Percentiles rank a stretch among this genome's conserved stretches.
These are phyloP conservation scores for Wickerhamiella azymoides DNA, from an alignment of 805 yeast species.

Conservation along the genomic window DNA sequence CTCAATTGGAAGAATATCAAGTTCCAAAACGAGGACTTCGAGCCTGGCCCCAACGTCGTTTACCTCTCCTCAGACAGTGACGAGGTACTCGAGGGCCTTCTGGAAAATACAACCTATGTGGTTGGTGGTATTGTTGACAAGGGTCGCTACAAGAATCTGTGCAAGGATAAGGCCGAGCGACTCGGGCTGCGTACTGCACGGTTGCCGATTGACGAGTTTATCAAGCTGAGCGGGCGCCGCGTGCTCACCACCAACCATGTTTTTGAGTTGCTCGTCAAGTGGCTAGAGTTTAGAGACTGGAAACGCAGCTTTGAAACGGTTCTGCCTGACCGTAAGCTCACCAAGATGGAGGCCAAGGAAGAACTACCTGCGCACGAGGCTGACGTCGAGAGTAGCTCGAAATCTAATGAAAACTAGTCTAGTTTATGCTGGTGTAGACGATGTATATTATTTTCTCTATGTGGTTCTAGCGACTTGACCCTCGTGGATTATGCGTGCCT, in stretches of 20 bases:
- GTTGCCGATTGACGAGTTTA: conserved; percentile 76
- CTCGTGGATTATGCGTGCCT: background rate
- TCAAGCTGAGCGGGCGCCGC: conserved; percentile 68
- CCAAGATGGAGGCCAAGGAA: conserved; percentile 1
- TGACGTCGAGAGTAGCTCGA: background rate
- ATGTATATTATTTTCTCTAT: background rate
- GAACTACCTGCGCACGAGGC: background rate
- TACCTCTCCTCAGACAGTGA: conserved; percentile 84
- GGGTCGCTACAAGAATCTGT: conserved; percentile 70
- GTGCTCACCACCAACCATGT: conserved; percentile 93
- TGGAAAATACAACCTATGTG: conserved; percentile 61
- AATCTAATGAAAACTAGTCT: background rate
- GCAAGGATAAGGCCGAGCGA: conserved; percentile 65
- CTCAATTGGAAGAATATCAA: conserved; percentile 53
- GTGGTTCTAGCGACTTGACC: background rate
- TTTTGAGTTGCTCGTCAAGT: conserved; percentile 69
- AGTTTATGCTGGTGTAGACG: background rate
- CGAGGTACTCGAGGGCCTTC: conserved; percentile 46
- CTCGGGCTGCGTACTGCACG: conserved; percentile 60
- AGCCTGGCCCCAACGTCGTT: conserved; percentile 28
- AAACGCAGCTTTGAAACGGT: conserved; percentile 73
- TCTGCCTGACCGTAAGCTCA: conserved; percentile 63
- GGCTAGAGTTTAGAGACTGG: conserved; percentile 76
- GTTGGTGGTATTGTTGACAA: conserved; percentile 96
- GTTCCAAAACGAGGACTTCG: conserved; percentile 32